These are phyloP conservation scores for Exophiala phaeomuriformis DNA, from an alignment of 2,329 filamentous ascomycete species.

Conservation along the genomic window DNA sequence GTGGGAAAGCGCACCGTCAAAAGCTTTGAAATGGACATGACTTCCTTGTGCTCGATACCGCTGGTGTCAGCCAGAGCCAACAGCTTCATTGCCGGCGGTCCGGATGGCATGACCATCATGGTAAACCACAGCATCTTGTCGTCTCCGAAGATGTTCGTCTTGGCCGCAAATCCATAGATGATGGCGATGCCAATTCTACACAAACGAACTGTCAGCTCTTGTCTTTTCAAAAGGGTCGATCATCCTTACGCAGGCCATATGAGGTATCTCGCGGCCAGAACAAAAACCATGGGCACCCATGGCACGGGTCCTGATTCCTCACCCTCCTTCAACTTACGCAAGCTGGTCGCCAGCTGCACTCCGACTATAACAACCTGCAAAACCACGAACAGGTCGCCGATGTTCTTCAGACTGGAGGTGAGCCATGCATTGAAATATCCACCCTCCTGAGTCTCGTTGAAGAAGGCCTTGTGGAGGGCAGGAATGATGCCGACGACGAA, in stretches of 20 bases:
- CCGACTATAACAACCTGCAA: constrained; percentile 61
- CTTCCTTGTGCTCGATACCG: constrained; percentile 39
- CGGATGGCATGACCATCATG: constrained; percentile 53
- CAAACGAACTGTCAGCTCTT: background rate
- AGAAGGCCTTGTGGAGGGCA: constrained; percentile 54
- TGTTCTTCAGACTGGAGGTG: constrained; percentile 52
- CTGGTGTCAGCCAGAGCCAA: constrained; percentile 41
- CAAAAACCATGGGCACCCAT: constrained; percentile 43
- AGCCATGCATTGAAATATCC: constrained; percentile 61
- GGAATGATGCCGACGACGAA: constrained; percentile 54
- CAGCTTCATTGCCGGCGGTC: constrained; percentile 49
- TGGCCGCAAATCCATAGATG: constrained; percentile 49
- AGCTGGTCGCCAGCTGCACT: constrained; percentile 51
- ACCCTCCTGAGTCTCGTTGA: constrained; percentile 49
- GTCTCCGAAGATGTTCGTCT: constrained; percentile 44
- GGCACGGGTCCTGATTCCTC: constrained; percentile 40
- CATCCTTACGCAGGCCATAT: constrained; percentile 47
- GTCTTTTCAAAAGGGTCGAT: background rate
- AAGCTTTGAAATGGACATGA: constrained; percentile 49
- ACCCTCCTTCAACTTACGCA: constrained; percentile 42
- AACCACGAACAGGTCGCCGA: constrained; percentile 57
- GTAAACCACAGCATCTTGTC: constrained; percentile 61
- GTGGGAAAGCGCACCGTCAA: constrained; percentile 25
- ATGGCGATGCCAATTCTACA: constrained; percentile 43
- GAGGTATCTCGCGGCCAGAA: constrained; percentile 51